Conservation (phyloP, 176 grass and related monocot species). For the Oryza meyeriana region DNA sequence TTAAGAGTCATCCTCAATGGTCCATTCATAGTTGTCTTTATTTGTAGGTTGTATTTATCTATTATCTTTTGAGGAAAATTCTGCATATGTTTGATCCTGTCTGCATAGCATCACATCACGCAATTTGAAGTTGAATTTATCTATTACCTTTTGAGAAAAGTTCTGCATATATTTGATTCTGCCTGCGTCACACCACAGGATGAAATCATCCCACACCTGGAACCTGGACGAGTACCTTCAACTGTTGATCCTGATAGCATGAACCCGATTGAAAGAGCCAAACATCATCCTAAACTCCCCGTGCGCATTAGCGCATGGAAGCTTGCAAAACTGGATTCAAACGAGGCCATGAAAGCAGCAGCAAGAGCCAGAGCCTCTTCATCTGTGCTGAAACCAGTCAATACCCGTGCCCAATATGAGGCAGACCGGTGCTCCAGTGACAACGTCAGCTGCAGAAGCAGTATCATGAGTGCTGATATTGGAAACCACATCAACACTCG, state of each 20-base stretch:
- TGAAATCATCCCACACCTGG: slow-evolving; percentile 85
- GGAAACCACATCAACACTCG: slow-evolving; percentile 44
- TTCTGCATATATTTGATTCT: slow-evolving; percentile 25
- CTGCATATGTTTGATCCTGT: neutral
- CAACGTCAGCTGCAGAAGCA: slow-evolving; percentile 51
- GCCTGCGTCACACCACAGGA: slow-evolving; percentile 52
- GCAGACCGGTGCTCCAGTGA: slow-evolving; percentile 39
- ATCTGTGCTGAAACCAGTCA: slow-evolving; percentile 80
- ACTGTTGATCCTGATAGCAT: slow-evolving; percentile 86
- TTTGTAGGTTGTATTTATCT: slow-evolving; percentile 5
- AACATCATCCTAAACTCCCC: slow-evolving; percentile 56
- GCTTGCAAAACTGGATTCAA: slow-evolving; percentile 88
- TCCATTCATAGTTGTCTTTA: neutral
- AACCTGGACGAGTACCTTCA: slow-evolving; percentile 79
- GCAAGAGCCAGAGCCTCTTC: slow-evolving; percentile 93
- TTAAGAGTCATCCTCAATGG: neutral
- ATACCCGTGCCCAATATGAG: slow-evolving; percentile 37
- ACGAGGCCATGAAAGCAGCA: slow-evolving; percentile 80
- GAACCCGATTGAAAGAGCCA: slow-evolving; percentile 51
- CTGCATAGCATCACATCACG: neutral
- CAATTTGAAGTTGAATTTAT: neutral
- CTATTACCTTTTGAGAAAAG: neutral
- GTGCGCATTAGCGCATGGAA: slow-evolving; percentile 94
- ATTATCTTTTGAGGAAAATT: neutral
- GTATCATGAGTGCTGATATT: slow-evolving; percentile 56